Base-by-base conservation (phyloP, 495 filamentous ascomycete species). In the Annulohypoxylon moriforme region DNA sequence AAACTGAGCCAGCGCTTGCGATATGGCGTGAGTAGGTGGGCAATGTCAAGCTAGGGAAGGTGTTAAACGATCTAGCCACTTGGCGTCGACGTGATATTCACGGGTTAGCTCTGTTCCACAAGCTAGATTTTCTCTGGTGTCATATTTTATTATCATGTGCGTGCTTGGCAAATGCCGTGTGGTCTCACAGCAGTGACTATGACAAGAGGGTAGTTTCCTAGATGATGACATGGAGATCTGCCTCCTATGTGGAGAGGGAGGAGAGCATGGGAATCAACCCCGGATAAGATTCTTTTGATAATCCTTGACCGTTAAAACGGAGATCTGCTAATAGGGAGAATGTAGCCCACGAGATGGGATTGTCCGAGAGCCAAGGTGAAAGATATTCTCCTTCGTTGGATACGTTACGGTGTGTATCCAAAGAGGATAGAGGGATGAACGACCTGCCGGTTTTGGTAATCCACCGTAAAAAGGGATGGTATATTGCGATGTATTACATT, bases 401-500 rank as follows among this genome's bases (percentile, higher is more conserved):
- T 16, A 14, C 50, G 20, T 14, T 25, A 46, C 9, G 34, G 34
- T n/a, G 31, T 22, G 18, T 46, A 10, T 50, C 34, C 33, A 49
- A 64, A 60, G 18, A 14, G 25, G 16, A 16, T 56, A 64, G 53
- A 29, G 20, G 25, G 16, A 22, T 56, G 20, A 68, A 46, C 18
- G 20, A 73, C 65, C 70, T 69, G 55, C 65, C 70, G 33, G 34
- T 68, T 69, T 50, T 11, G 56, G 64, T 33, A 36, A 57, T 13
- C 31, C 49, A 22, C 49, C 29, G 31, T 34, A 42, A 55, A 25
- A 49, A 11, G 47, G 13, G 61, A 42, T 25, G 29, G 31, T 33
- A 40, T 64, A 34, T 56, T 52, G 22, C 42, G 36, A 25, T 11
- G 27, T 68, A 18, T 53, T 27, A 64, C 58, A 56, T 49, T 42